Evolutionary conservation across 2,329 filamentous ascomycete genomes (phyloP).

Genomic region (Nemania bipapillata): DNA sequence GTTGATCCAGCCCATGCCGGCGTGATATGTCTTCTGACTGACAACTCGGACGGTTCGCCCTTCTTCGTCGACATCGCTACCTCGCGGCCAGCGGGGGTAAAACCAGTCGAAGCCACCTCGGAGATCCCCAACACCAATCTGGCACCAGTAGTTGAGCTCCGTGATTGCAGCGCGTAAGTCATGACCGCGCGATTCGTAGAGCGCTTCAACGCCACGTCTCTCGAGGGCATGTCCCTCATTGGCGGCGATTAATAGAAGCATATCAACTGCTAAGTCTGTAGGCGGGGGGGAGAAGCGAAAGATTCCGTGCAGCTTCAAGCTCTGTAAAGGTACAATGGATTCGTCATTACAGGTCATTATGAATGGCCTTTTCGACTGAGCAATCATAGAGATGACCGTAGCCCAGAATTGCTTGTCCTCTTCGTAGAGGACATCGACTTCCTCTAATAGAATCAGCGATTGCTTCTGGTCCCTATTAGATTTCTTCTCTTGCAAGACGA

Average conservation of each 20-base stretch:
- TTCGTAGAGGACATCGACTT: slow-evolving; percentile 92
- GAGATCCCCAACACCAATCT: slow-evolving; percentile 91
- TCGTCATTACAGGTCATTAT: slow-evolving; percentile 97
- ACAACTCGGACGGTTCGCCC: slow-evolving; percentile 79
- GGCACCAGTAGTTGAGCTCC: slow-evolving; percentile 96
- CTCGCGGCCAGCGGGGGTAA: slow-evolving; percentile 78
- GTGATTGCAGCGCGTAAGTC: slow-evolving; percentile 85
- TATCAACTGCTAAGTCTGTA: slow-evolving; percentile 76
- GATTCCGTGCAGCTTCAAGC: slow-evolving; percentile 83
- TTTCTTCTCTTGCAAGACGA: slow-evolving; percentile 48
- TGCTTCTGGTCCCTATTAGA: slow-evolving; percentile 77
- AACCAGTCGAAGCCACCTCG: slow-evolving; percentile 92
- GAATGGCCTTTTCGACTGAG: slow-evolving; percentile 88
- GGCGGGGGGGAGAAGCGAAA: slow-evolving; percentile 78
- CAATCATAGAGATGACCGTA: slow-evolving; percentile 79
- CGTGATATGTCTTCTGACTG: slow-evolving; percentile 80
- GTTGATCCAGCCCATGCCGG: slow-evolving; percentile 80
- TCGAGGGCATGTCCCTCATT: slow-evolving; percentile 86
- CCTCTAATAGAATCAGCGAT: slow-evolving; percentile 91
- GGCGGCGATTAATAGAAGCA: slow-evolving; percentile 83
- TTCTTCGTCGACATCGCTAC: slow-evolving; percentile 73
- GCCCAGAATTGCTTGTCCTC: slow-evolving; percentile 96
- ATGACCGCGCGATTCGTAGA: slow-evolving; percentile 74
- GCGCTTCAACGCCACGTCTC: slow-evolving; percentile 71
- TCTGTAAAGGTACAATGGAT: slow-evolving; percentile 77